These are phyloP conservation scores for Colletotrichum sp. DNA, from an alignment of 2,329 filamentous ascomycete species.

Conservation along the genomic window DNA sequence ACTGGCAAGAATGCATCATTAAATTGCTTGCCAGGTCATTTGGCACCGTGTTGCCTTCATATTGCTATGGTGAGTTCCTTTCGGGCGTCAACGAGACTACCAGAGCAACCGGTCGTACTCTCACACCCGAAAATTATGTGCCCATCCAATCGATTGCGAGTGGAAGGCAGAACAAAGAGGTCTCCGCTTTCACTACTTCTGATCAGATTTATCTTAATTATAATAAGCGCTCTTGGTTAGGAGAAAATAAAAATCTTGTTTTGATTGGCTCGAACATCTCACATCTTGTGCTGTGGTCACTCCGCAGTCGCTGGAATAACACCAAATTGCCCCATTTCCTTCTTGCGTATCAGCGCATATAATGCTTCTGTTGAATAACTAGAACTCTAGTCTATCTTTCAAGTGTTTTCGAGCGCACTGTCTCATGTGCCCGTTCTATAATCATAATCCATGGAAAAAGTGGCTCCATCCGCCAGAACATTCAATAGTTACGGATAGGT, in stretches of 20 bases:
- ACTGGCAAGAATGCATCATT: not conserved
- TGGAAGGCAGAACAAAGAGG: too few species aligned
- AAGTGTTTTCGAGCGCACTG: accelerated
- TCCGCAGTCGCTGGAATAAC: not conserved
- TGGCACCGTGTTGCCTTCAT: not conserved
- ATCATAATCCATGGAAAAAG: not conserved
- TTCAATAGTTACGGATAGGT: not conserved
- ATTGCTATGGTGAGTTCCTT: not conserved
- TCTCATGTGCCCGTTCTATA: not conserved
- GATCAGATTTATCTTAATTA: too few species aligned
- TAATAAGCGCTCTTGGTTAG: too few species aligned
- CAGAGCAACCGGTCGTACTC: not conserved
- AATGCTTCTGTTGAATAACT: too few species aligned
- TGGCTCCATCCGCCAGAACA: not conserved
- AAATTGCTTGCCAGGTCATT: not conserved
- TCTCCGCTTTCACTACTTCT: too few species aligned
- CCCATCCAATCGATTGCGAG: not conserved
- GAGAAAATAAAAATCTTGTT: not conserved
- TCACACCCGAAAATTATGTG: accelerated
- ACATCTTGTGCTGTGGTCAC: accelerated
- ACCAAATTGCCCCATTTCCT: not conserved
- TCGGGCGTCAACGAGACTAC: not conserved
- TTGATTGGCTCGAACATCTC: not conserved
- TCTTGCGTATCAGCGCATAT: too few species aligned
- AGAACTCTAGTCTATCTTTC: not conserved